Conservation (phyloP, 2,329 filamentous ascomycete genomes). For the Penicillium expansum region DNA sequence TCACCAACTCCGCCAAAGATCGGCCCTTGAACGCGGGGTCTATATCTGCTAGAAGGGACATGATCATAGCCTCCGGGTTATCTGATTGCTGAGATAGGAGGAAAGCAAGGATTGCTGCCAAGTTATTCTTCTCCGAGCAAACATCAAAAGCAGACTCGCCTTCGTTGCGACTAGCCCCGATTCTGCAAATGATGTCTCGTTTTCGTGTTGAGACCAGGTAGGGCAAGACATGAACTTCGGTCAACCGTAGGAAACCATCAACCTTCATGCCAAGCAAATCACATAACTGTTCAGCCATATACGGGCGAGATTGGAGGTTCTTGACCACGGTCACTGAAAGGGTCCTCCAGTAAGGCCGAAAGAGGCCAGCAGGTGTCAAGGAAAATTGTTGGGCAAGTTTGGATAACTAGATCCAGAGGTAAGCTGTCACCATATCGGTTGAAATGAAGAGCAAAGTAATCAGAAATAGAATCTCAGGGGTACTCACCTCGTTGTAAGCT, state of each 20-base stretch:
- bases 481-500: conserved; percentile 73
- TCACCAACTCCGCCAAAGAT: conserved; percentile 66
- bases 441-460: background rate
- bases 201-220: conserved; percentile 79
- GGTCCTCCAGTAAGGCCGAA: conserved; percentile 85
- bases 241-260: conserved; percentile 68
- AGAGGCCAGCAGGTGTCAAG: conserved; percentile 64
- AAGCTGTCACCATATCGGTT: background rate
- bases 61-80: conserved; percentile 65
- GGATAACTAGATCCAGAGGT: conserved; percentile 52
- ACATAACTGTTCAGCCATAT: conserved; percentile 74
- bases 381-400: conserved; percentile 66
- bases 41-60: conserved; percentile 65
- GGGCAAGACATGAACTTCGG: conserved; percentile 79
- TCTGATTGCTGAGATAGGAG: conserved; percentile 60
- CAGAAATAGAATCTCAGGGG: background rate
- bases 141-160: conserved; percentile 58
- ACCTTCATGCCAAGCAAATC: conserved; percentile 76
- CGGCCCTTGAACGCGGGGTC: conserved; percentile 67
- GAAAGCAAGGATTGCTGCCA: conserved; percentile 58
- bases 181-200: conserved; percentile 73
- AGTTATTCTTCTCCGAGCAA: conserved; percentile 57
- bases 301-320: conserved; percentile 75
- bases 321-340: conserved; percentile 80
- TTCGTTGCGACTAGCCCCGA: conserved; percentile 66